These are phyloP conservation scores for Umbilicus rupestris DNA, from an alignment of 164 flowering plant genomes.

Conservation along the genomic window DNA sequence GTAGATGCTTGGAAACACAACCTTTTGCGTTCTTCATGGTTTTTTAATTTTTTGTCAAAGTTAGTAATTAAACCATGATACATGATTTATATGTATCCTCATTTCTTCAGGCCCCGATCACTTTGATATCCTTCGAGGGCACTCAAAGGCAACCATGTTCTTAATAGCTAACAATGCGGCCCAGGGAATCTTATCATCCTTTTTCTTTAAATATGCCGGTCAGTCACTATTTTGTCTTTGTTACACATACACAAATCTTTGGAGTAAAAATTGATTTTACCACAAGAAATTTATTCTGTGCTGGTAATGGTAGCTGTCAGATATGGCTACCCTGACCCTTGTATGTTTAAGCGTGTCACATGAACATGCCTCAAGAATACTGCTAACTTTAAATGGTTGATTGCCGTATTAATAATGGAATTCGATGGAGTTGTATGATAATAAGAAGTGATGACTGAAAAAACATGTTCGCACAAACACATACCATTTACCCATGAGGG, in stretches of 20 bases:
- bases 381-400: background rate
- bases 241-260: background rate
- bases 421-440: background rate
- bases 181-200: constrained; percentile 93
- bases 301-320: background rate
- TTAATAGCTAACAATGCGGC: constrained; percentile 93
- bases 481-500: background rate
- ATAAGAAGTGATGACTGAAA: background rate
- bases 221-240: background rate
- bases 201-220: constrained; percentile 74
- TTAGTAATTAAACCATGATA: too few relatives aligned
- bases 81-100: background rate
- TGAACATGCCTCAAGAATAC: too few relatives aligned
- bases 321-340: background rate
- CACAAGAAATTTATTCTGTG: background rate
- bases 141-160: constrained; percentile 90
- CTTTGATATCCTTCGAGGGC: constrained; percentile 87
- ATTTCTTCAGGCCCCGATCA: constrained; percentile 58
- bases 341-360: too few relatives aligned
- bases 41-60: too few relatives aligned
- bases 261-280: background rate
- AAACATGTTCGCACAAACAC: background rate
- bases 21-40: too few relatives aligned
- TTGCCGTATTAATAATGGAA: background rate
- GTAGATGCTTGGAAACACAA: too few relatives aligned